Percentiles rank a stretch among this genome's conserved stretches.
Evolutionary conservation across 176 grass and related monocot genomes (phyloP).

Genomic region (Carex parvula): DNA sequence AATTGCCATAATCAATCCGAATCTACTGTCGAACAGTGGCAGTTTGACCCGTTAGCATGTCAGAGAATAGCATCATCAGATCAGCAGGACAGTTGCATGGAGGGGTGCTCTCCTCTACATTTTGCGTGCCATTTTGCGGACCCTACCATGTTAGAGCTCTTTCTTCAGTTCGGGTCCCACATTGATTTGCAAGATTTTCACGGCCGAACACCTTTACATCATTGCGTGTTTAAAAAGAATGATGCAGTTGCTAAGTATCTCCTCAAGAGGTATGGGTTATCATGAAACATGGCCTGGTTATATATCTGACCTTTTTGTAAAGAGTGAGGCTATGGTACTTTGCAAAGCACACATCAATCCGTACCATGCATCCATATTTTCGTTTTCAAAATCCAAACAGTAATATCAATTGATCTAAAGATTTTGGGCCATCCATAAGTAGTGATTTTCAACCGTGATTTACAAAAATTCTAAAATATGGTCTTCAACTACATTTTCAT

Average conservation of each 20-base stretch:
- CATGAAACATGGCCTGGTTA: neutral
- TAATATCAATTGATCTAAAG: no score
- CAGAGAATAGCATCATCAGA: slow-evolving; percentile 46
- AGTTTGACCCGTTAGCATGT: slow-evolving; percentile 71
- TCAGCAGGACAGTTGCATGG: slow-evolving; percentile 63
- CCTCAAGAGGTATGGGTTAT: slow-evolving; percentile 56
- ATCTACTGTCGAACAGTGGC: slow-evolving; percentile 37
- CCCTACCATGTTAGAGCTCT: slow-evolving; percentile 56
- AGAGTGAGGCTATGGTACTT: no score
- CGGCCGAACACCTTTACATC: slow-evolving; percentile 83
- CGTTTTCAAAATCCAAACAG: no score
- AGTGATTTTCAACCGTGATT: no score
- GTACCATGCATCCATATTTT: no score
- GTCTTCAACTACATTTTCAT: no score
- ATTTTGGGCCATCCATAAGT: no score
- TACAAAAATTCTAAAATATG: no score
- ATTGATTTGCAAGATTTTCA: slow-evolving; percentile 91
- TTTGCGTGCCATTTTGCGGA: slow-evolving; percentile 60
- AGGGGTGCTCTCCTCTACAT: slow-evolving; percentile 80
- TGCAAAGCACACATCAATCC: no score
- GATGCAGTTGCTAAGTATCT: slow-evolving; percentile 80
- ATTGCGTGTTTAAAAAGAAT: slow-evolving; percentile 80
- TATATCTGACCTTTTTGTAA: no score
- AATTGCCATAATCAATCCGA: slow-evolving; percentile 40
- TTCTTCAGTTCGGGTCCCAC: slow-evolving; percentile 81